Base-by-base conservation (phyloP, 208 protist species). In the Trypanosoma melophagium region DNA sequence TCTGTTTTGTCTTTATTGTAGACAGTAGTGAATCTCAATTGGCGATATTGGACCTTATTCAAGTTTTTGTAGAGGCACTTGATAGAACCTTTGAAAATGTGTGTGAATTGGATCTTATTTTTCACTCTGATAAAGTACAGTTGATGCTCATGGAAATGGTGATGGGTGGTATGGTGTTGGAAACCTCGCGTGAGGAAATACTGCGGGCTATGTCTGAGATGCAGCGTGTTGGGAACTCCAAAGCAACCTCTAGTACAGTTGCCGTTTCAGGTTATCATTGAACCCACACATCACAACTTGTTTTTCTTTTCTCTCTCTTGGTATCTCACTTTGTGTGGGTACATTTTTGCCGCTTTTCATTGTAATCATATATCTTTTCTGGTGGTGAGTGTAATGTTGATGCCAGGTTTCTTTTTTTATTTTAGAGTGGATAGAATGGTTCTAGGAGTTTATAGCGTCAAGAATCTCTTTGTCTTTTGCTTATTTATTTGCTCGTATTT, bases 21-120 rank as follows among this genome's bases (percentile, higher is more conserved):
- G 98, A 99, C 81, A 93, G 86, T 21, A 93, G 88, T 19, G 98
- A 99, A 75, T 97, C 89, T 50, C 97, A 99, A 80, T 83, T 99
- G 17, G 98, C 97, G 38, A 99, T 99, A 44, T 80, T 99, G 3
- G 98, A 99, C 77, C 84, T 99, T 12, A 98, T 99, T 60, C 97
- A 99, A 70, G 95, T 99, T 16, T 99, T 99, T 68, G 97, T 99
- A 19, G 98, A 99, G 71, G 79, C 86, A 3, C 89, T 99, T 47
- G 98, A 99, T 78, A 93, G 96, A 55, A 88, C 83, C 61, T 99
- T 99, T 82, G 96, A 99, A 76, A 99, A 98, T 67, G 98, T 99
- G 28, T 99, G 98, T 70, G 98, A 99, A 78, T 80, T 99, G 2
- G 97, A 99, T 78, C 66, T 99, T n/a, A 99, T 99, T 68, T 99